These are phyloP conservation scores for Onygenales sp. DNA, from an alignment of 2,329 filamentous ascomycete species.

Conservation along the genomic window DNA sequence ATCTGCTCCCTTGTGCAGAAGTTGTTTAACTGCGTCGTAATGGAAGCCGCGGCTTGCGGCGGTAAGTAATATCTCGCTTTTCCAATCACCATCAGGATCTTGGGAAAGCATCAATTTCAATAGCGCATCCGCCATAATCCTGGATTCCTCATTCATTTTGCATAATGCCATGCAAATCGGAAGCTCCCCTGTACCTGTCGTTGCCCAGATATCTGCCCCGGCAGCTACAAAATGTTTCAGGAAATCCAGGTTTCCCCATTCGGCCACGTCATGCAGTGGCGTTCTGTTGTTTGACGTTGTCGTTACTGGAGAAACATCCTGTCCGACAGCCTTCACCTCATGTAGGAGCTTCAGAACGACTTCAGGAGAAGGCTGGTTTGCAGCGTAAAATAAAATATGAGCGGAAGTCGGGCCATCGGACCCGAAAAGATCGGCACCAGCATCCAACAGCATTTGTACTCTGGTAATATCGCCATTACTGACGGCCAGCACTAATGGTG, in stretches of 20 bases:
- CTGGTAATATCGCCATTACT: too few relatives aligned
- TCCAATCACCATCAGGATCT: not conserved
- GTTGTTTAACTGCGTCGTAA: not conserved
- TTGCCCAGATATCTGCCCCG: not conserved
- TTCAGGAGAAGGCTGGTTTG: too few relatives aligned
- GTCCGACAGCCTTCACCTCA: too few relatives aligned
- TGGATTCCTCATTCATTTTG: not conserved
- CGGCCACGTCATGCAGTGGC: not conserved
- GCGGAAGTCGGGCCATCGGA: too few relatives aligned
- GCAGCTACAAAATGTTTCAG: not conserved
- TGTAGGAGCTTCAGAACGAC: too few relatives aligned
- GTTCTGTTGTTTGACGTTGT: not conserved
- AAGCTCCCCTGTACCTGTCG: not conserved
- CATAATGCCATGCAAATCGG: not conserved
- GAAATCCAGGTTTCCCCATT: not conserved
- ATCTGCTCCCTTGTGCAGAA: not conserved
- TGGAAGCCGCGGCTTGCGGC: not conserved
- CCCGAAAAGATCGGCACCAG: too few relatives aligned
- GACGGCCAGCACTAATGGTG: too few relatives aligned
- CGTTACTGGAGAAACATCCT: too few relatives aligned
- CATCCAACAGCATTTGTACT: too few relatives aligned
- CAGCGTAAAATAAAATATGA: too few relatives aligned
- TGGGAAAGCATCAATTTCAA: not conserved
- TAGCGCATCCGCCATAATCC: not conserved
- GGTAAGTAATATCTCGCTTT: not conserved